These are phyloP conservation scores for Trichoderma erinaceum DNA, from an alignment of 495 filamentous ascomycete genomes.

Conservation along the genomic window DNA sequence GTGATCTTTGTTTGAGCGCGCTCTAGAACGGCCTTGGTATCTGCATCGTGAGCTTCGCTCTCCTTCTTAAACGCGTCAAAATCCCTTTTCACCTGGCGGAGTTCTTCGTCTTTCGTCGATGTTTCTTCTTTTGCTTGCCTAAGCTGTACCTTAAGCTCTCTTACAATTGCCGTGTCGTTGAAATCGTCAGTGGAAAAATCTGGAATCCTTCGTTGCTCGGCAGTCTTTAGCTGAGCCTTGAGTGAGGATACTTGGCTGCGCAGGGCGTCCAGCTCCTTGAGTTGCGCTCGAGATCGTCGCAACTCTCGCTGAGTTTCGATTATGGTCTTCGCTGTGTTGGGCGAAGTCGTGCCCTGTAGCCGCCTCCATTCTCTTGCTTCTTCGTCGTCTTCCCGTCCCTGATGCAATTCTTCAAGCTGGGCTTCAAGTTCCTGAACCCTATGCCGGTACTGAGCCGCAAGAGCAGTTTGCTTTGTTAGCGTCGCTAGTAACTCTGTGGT, in stretches of 20 bases:
- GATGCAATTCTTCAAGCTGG: constrained; percentile 42
- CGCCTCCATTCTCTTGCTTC: constrained; percentile 26
- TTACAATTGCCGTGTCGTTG: constrained; percentile 30
- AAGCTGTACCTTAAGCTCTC: constrained; percentile 39
- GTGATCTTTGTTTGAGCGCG: constrained; percentile 62
- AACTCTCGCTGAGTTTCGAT: constrained; percentile 41
- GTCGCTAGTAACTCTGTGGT: constrained; percentile 50
- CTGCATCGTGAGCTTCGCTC: constrained; percentile 48
- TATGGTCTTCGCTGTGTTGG: constrained; percentile 40
- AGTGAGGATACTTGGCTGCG: constrained; percentile 43
- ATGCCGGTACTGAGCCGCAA: constrained; percentile 61
- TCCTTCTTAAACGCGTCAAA: constrained; percentile 56
- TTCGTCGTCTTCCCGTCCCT: constrained; percentile 26
- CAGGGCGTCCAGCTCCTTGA: constrained; percentile 42
- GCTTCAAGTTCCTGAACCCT: constrained; percentile 57
- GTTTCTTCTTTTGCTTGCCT: constrained; percentile 34
- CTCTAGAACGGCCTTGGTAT: constrained; percentile 51
- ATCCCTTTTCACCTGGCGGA: constrained; percentile 45
- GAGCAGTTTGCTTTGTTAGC: constrained; percentile 58
- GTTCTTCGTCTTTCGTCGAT: constrained; percentile 43
- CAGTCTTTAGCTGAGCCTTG: constrained; percentile 38
- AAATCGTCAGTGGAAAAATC: constrained; percentile 37
- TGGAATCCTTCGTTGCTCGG: constrained; percentile 41
- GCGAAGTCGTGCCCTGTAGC: constrained; percentile 30
- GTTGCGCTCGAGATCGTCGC: constrained; percentile 42